These are phyloP conservation scores for Hymenoscyphus salicellus DNA, from an alignment of 2,329 filamentous ascomycete species.

Conservation along the genomic window DNA sequence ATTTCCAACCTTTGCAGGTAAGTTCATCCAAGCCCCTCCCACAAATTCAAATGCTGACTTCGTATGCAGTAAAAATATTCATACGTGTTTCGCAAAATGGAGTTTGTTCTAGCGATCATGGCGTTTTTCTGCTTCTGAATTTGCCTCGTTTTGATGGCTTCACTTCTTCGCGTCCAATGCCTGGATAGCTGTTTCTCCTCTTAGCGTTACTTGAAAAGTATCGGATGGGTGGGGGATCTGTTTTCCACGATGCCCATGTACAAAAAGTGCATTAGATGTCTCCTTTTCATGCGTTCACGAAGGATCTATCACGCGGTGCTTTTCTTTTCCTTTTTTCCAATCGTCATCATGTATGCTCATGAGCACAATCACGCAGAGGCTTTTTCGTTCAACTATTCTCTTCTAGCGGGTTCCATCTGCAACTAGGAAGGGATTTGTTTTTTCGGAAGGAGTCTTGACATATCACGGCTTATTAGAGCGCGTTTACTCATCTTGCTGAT, in stretches of 20 bases:
- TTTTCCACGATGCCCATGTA: conserved; percentile 39
- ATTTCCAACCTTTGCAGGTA: conserved; percentile 37
- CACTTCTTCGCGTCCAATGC: conserved; percentile 37
- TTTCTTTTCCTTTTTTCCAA: conserved; percentile 1
- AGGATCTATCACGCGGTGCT: conserved; percentile 24
- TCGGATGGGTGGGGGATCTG: conserved; percentile 39
- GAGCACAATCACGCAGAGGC: conserved; percentile 1
- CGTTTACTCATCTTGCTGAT: not conserved
- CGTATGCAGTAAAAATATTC: conserved; percentile 34
- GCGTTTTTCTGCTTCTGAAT: conserved; percentile 36
- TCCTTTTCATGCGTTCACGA: conserved; percentile 39
- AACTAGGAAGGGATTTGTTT: not conserved
- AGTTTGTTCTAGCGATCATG: conserved; percentile 37
- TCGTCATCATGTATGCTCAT: conserved; percentile 4
- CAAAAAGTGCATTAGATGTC: conserved; percentile 39
- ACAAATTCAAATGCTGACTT: conserved; percentile 15
- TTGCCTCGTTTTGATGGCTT: conserved; percentile 33
- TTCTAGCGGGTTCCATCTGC: not conserved
- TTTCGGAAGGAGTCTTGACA: not conserved
- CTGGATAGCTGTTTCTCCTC: conserved; percentile 39
- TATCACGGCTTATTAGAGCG: conserved; percentile 5
- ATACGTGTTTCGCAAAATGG: conserved; percentile 36
- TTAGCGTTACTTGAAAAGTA: conserved; percentile 41
- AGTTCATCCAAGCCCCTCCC: conserved; percentile 11
- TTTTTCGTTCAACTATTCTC: not conserved